Conservation (phyloP, 768 basidiomycete genomes). For the Mycena venus region DNA sequence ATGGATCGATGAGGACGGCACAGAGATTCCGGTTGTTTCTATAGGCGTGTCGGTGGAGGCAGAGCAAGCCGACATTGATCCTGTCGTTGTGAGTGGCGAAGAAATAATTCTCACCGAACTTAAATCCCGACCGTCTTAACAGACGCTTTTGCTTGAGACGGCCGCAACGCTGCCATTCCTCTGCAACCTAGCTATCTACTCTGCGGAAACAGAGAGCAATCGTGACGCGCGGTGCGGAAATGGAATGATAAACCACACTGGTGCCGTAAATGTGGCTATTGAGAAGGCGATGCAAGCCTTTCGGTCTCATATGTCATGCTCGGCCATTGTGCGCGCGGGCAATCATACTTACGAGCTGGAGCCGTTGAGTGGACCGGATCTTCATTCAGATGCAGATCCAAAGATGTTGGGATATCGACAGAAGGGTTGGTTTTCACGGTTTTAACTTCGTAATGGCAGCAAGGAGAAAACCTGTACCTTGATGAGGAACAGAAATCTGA, state of each 20-base stretch:
- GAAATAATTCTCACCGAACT: not conserved
- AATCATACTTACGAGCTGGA: too few relatives aligned
- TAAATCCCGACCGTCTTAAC: not conserved
- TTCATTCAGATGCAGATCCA: too few relatives aligned
- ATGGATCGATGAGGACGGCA: too few relatives aligned
- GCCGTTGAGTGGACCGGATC: too few relatives aligned
- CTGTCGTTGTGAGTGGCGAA: not conserved
- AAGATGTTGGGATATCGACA: too few relatives aligned
- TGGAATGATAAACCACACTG: not conserved
- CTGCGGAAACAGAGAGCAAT: not conserved
- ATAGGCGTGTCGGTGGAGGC: not conserved
- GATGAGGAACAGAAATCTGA: too few relatives aligned
- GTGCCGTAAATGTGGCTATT: not conserved
- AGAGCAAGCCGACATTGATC: not conserved
- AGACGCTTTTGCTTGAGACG: not conserved
- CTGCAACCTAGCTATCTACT: not conserved
- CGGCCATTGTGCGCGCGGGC: not conserved
- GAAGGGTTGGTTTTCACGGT: too few relatives aligned
- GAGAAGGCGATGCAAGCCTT: not conserved
- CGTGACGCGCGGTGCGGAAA: not conserved
- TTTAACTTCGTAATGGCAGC: too few relatives aligned
- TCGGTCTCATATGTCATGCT: not conserved
- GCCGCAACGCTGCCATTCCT: not conserved
- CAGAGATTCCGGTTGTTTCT: not conserved
- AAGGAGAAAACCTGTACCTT: too few relatives aligned